Evolutionary conservation across 306 rosid genomes (phyloP), one percentile per base, ranked within the genome.

Genomic region (Elaeagnus macrophylla): DNA sequence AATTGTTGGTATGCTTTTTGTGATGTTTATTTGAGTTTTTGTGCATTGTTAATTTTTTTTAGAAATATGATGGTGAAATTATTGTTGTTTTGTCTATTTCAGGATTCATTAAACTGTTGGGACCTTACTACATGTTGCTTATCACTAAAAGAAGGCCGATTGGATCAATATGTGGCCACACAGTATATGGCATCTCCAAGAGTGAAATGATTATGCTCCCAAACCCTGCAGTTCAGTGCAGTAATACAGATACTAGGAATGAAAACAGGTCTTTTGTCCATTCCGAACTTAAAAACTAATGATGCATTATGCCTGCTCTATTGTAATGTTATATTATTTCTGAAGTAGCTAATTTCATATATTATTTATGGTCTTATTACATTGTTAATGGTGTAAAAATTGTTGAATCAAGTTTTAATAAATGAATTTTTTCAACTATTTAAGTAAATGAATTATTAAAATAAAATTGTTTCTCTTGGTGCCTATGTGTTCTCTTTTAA

Each of bases 111-210:
- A 91, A 86, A 57, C 87, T 91, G 72, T 80, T 86, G 53, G 97
- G 89, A 66, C 96, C 97, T 10, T 84, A 84, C 77, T 91, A 91
- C 81, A 84, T 91, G 96, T 78, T 91, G 65, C 91, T 91, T 44
- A 78, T 91, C 60, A 86, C 96, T 0, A 82, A 80, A 62, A 78
- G 97, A 67, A 76, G 83, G 66, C 81, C 76, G 81, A 91, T 91
- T 1, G 97, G 97, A 20, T 77, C 64, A 37, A 82, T 91, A 8
- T 75, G 84, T 71, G 96, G 96, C 71, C 97, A 91, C 19, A 17
- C 67, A 35, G 78, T 91, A 48, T 91, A 86, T 78, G 89, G 80
- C 42, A 71, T 86, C 68, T 56, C 95, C 55, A 91, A 85, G 76
- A 81, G 86, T 45, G 85, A 84, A 73, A 76, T 86, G 83, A 63